phyloP scores from a whole-genome alignment of 192 early-diverging fungal genomes.

The Backusella tarrabulga region DNA sequence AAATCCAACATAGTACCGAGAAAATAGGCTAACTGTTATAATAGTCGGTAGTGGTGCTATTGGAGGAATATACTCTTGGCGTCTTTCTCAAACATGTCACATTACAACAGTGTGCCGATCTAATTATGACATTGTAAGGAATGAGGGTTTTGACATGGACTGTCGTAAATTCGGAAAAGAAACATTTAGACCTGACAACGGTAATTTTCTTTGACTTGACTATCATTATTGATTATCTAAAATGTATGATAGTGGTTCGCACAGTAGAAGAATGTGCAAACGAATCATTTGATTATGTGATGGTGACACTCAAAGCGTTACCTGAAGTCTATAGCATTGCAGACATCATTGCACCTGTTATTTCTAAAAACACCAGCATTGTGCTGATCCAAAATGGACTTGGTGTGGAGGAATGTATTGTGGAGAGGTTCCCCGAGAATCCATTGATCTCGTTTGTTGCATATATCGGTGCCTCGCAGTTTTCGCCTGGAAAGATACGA shows the following conservation, averaged over 20 bases:
- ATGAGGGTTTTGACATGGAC: conserved; percentile 54
- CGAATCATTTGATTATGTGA: conserved; percentile 52
- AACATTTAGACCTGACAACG: conserved; percentile 50
- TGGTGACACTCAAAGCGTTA: conserved; percentile 68
- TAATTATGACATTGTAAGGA: conserved; percentile 55
- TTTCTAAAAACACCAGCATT: conserved; percentile 52
- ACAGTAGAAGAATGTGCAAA: conserved; percentile 27
- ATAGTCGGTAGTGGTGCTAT: conserved; percentile 68
- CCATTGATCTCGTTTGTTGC: conserved; percentile 60
- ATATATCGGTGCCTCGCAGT: conserved; percentile 64
- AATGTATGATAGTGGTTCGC: conserved; percentile 34
- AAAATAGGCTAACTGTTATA: too few species aligned
- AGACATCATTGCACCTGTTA: conserved; percentile 53
- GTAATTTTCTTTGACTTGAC: conserved; percentile 14
- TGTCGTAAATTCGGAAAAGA: conserved; percentile 55
- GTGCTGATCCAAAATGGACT: conserved; percentile 76
- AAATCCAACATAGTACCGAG: not conserved
- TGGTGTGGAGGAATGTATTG: conserved; percentile 58
- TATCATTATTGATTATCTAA: not conserved
- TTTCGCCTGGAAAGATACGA: conserved; percentile 45
- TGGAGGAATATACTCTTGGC: conserved; percentile 63
- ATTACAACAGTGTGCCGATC: conserved; percentile 68
- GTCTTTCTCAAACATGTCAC: conserved; percentile 51
- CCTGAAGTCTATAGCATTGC: conserved; percentile 57
- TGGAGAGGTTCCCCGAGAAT: conserved; percentile 55